These are phyloP conservation scores for Mucor sp. DNA, from an alignment of 371 early-diverging fungal genomes.

Conservation along the genomic window DNA sequence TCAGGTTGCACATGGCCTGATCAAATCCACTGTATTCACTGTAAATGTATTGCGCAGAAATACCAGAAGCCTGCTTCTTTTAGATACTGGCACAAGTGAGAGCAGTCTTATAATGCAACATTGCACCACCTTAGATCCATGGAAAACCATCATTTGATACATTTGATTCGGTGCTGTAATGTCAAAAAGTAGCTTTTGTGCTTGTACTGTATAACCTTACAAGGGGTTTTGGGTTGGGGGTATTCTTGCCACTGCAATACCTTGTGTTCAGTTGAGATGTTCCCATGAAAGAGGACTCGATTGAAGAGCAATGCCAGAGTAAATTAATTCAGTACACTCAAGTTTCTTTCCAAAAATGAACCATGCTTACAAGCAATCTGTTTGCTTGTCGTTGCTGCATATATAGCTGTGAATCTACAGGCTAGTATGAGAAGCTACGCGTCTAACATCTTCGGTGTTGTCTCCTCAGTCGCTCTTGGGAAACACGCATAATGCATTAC, in stretches of 20 bases:
- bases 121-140: neutral
- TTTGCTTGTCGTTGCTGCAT: neutral
- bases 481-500: neutral
- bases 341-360: too few species aligned
- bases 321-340: neutral
- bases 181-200: neutral
- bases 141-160: neutral
- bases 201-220: neutral
- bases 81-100: neutral
- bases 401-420: too few species aligned
- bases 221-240: neutral
- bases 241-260: neutral
- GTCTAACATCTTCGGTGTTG: neutral
- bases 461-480: neutral
- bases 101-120: too few species aligned
- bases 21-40: neutral
- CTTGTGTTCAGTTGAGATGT: neutral
- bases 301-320: neutral
- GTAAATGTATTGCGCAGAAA: neutral
- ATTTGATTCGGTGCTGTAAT: neutral
- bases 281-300: neutral
- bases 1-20: neutral
- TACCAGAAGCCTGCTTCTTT: neutral
- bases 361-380: too few species aligned
- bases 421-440: neutral